A percentile compares a stretch with the other conserved stretches of the same genome.
phyloP scores from a whole-genome alignment of 2,329 filamentous ascomycete species.

The Xylaria arbuscula region DNA sequence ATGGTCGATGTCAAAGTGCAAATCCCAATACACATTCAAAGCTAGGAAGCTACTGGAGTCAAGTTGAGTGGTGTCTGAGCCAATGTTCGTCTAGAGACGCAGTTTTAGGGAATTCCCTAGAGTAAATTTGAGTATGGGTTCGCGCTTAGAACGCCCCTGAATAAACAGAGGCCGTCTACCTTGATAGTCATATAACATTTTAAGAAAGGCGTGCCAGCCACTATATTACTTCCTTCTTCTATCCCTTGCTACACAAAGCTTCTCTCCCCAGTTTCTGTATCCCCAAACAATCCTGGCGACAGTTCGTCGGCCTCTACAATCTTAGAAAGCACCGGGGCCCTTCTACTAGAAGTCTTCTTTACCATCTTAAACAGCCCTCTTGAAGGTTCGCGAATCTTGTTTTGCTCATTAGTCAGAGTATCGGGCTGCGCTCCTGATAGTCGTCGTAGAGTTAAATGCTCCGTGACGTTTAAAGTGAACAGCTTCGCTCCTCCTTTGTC shows the following conservation, averaged over 20 bases:
- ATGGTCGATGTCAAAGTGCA: no score
- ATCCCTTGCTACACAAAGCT: conserved; percentile 28
- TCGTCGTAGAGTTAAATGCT: conserved; percentile 30
- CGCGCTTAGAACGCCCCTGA: no score
- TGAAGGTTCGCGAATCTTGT: neutral
- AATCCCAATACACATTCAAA: no score
- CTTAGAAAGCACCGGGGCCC: conserved; percentile 30
- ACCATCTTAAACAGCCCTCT: conserved; percentile 18
- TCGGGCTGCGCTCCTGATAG: conserved; percentile 6
- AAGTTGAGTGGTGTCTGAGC: no score
- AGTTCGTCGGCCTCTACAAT: conserved; percentile 35
- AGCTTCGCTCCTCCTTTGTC: conserved; percentile 32
- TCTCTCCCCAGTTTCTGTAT: conserved; percentile 15
- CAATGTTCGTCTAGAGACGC: no score
- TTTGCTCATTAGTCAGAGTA: neutral
- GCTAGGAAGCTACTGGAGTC: no score
- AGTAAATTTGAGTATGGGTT: no score
- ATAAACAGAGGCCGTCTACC: neutral
- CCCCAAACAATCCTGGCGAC: conserved; percentile 1
- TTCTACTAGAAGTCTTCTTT: conserved; percentile 10
- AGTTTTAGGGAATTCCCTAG: no score
- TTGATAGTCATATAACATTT: neutral
- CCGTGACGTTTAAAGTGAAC: conserved; percentile 33
- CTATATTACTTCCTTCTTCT: neutral
- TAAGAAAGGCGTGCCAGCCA: neutral